Evolutionary conservation across 805 yeast genomes (phyloP).

Genomic region (Metschnikowia matae): DNA sequence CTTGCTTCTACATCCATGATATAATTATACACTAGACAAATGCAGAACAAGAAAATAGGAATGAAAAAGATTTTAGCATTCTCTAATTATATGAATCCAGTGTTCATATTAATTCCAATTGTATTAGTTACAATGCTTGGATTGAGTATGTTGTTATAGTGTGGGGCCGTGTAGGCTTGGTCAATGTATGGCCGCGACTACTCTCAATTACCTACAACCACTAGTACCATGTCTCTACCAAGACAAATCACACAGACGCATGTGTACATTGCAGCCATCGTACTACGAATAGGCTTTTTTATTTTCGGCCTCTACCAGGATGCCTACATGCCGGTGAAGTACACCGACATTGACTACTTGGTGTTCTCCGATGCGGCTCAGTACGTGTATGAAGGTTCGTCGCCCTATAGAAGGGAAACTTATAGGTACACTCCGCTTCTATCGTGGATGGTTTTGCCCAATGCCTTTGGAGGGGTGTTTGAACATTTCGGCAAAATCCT

Average conservation of each 20-base stretch:
- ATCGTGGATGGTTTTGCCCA: conserved; percentile 79
- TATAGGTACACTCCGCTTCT: conserved; percentile 90
- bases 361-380: conserved; percentile 92
- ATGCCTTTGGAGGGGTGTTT: conserved; percentile 41
- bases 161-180: neutral
- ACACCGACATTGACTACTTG: conserved; percentile 90
- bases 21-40: too few relatives aligned
- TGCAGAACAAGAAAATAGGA: too few relatives aligned
- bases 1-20: neutral
- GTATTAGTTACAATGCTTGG: too few relatives aligned
- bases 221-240: neutral
- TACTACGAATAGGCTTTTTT: conserved; percentile 59
- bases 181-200: neutral
- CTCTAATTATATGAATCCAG: neutral
- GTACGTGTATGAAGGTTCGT: conserved; percentile 52
- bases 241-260: conserved; percentile 3
- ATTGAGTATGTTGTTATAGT: neutral
- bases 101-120: too few relatives aligned
- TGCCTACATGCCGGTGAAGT: conserved; percentile 67
- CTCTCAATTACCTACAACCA: neutral
- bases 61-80: too few relatives aligned
- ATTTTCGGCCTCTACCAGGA: conserved; percentile 86
- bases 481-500: conserved; percentile 71
- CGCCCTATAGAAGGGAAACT: conserved; percentile 84
- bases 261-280: conserved; percentile 6